Conservation (phyloP, 169 alveolate genomes). For the Plasmodium cynomolgi region DNA sequence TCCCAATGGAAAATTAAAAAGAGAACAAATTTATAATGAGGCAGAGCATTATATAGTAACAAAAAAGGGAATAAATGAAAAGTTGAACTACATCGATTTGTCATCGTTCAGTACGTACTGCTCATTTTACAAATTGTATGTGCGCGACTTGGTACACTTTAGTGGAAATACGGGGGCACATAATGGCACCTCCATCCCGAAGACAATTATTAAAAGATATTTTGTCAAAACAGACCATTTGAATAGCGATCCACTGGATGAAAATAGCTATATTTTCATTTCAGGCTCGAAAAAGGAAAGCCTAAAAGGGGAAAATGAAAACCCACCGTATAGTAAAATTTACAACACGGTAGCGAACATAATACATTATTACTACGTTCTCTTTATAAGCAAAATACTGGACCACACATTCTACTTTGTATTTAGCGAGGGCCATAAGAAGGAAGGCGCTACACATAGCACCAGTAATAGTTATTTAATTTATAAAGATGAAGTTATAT, state of each 20-base stretch:
- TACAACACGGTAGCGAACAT: background rate
- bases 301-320: slow-evolving; percentile 1
- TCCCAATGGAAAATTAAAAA: slow-evolving; percentile 25
- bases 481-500: slow-evolving; percentile 57
- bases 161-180: background rate
- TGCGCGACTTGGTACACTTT: slow-evolving; percentile 25
- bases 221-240: slow-evolving; percentile 71
- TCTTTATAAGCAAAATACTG: slow-evolving; percentile 35
- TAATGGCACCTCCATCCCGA: background rate
- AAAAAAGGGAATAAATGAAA: slow-evolving; percentile 10
- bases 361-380: slow-evolving; percentile 32
- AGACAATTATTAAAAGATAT: slow-evolving; percentile 35
- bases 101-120: slow-evolving; percentile 61
- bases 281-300: slow-evolving; percentile 56
- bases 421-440: background rate
- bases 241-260: slow-evolving; percentile 72
- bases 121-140: slow-evolving; percentile 59
- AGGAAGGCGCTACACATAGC: background rate
- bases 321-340: slow-evolving; percentile 3
- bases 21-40: slow-evolving; percentile 32
- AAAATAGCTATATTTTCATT: slow-evolving; percentile 43
- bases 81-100: slow-evolving; percentile 47
- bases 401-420: slow-evolving; percentile 60
- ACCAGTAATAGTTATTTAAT: slow-evolving; percentile 23
- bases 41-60: slow-evolving; percentile 8